Base-by-base conservation (phyloP, 2,329 filamentous ascomycete genomes). In the Aspergillus hiratsukae region DNA sequence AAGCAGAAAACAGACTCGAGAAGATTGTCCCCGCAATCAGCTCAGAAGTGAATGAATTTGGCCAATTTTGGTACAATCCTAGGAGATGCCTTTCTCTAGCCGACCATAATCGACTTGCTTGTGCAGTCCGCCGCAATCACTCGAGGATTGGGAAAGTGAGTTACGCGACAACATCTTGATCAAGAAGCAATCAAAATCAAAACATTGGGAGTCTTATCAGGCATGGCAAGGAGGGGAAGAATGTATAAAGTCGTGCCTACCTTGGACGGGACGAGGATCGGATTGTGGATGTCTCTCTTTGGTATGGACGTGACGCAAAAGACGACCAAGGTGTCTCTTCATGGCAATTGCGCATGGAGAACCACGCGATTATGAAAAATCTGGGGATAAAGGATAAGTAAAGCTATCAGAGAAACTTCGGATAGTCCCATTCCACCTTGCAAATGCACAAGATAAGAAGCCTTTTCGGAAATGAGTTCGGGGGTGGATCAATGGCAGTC, bases 301-400 rank as follows among this genome's bases (percentile, higher is more conserved):
- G 56, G 51, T 48, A 56, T 61, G 61, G 53, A 63, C 48, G 51
- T 59, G 61, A 49, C 52, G 56, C 29, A 62, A 17, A 25, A 65
- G 27, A 41, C 58, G 58, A 54, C 64, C 56, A 23, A 64, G 48
- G 53, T 48, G 54, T 35, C 55, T 58, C 63, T 64, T 64, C 49
- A 10, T 59, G 48, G 49, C 49, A 35, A 31, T 28, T 58, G n/a
- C 14, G 35, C 37, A 49, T 27, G 49, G 49, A 37, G 27, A 48
- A 41, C 49, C 54, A 57, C 50, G 51, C 51, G 49, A 31, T 40
- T 49, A 31, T 53, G 23, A 55, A 31, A 23, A 29, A 35, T 43
- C 41, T 27, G 45, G 35, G 29, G 27, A 56, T 58, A 31, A 50
- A 53, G 31, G 51, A 53, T 28, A 14, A 19, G 14, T 45, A 52